These are phyloP conservation scores for Physcia stellaris DNA, from an alignment of 495 filamentous ascomycete species.

Conservation along the genomic window DNA sequence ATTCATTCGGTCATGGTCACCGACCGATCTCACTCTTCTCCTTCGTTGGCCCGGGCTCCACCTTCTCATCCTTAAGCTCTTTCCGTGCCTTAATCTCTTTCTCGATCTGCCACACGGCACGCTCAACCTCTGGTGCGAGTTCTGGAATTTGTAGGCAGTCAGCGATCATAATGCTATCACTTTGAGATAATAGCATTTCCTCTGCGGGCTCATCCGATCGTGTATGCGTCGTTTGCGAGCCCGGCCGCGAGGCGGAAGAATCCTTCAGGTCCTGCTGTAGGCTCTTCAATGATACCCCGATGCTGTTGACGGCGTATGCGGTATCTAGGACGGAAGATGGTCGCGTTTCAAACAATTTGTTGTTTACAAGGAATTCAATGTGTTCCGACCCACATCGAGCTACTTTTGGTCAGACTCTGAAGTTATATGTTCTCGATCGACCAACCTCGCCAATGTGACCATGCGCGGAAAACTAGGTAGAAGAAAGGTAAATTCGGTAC, in stretches of 20 bases:
- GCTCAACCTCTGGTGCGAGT: constrained; percentile 74
- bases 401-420: constrained; percentile 11
- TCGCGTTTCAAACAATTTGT: constrained; percentile 47
- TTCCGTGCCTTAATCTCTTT: constrained; percentile 43
- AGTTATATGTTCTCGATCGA: neutral
- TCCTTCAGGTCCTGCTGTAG: constrained; percentile 5
- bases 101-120: constrained; percentile 79
- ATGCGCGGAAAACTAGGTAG: constrained; percentile 74
- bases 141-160: constrained; percentile 64
- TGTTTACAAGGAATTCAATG: constrained; percentile 62
- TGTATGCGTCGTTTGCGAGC: constrained; percentile 3
- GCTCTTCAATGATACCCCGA: constrained; percentile 19
- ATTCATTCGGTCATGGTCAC: constrained; percentile 7
- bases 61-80: constrained; percentile 21
- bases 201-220: constrained; percentile 25
- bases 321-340: constrained; percentile 55
- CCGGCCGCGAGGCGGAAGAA: neutral
- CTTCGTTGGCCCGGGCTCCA: constrained; percentile 7
- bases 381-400: constrained; percentile 78
- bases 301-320: constrained; percentile 41
- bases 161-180: constrained; percentile 50
- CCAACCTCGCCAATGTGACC: constrained; percentile 53
- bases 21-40: constrained; percentile 2
- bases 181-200: constrained; percentile 43
- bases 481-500: constrained; percentile 97